Evolutionary conservation across 306 rosid species (phyloP), one percentile per base, ranked within the genome.

Genomic region (peach (Prunus persica)): DNA sequence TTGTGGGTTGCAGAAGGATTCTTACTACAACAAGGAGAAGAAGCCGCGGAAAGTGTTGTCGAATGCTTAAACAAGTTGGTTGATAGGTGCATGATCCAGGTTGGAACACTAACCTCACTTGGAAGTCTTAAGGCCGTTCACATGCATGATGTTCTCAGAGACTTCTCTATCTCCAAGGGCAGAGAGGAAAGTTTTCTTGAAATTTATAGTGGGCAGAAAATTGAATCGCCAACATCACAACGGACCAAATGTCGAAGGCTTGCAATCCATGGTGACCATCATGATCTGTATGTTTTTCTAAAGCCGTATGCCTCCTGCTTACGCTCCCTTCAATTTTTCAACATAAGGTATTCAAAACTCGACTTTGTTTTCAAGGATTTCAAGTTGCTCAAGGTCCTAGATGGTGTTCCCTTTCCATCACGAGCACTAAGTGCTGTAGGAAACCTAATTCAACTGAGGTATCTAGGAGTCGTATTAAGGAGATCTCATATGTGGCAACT

Each of bases 121-220:
- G 61, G 60, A 7, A 49, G 43, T 11, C 45, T 69, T 9, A 50
- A 50, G 50, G 11, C 62, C 46, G 25, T 69, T 7, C 62, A 46
- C 20, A 9, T 69, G 27, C 74, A 69, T 28, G 74, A 69, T 50
- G 4, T 69, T 69, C 74, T 69, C 46, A 27, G 73, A 69, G 73
- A 69, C 24, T 50, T 49, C 8, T 69, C 73, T 4, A n/a, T 69
- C 61, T 0, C 9, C 0, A 69, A 49, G 25, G 24, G 22, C 1
- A 14, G 0, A 60, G 73, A 69, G 46, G 25, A 32, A 11, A 8
- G 3, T 2, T 50, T 69, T 46, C 24, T 27, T 50, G 25, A 16
- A 27, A 49, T 27, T 3, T 27, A 7, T 32, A 14, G 41, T 3
- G 25, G 60, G 3, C 2, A 9, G 11, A 0, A 6, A 27, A 6